phyloP scores from a whole-genome alignment of 139 green algal species.

The Picochlorum sp. region DNA sequence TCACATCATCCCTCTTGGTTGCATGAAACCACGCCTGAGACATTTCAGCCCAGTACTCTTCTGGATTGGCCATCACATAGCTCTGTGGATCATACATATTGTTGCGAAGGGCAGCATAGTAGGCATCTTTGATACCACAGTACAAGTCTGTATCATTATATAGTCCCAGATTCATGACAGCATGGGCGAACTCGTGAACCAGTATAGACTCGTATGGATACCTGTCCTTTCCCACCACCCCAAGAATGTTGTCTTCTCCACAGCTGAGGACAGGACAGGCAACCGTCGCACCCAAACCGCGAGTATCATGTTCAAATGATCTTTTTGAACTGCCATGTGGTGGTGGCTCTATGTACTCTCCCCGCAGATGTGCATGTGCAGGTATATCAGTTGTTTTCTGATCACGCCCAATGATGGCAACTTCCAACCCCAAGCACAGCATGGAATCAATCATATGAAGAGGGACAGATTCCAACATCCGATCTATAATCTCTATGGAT shows the following conservation, averaged over 20 bases:
- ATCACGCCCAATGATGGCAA: conserved; percentile 60
- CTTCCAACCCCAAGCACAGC: conserved; percentile 17
- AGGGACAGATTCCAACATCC: no score
- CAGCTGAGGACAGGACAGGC: conserved; percentile 5
- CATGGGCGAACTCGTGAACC: conserved; percentile 60
- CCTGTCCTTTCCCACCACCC: conserved; percentile 35
- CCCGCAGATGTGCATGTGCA: conserved; percentile 43
- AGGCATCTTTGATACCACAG: conserved; percentile 15
- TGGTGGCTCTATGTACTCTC: no score
- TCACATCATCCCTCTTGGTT: conserved; percentile 60
- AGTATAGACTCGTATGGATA: conserved; percentile 57
- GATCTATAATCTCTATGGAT: no score
- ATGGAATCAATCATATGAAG: no score
- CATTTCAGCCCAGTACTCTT: conserved; percentile 75
- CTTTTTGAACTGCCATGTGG: conserved; percentile 1
- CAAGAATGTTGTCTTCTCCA: conserved; percentile 43
- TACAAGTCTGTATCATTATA: not conserved
- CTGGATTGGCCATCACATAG: conserved; percentile 49
- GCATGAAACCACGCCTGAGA: conserved; percentile 65
- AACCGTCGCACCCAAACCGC: conserved; percentile 54
- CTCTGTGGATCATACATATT: conserved; percentile 4
- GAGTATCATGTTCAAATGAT: conserved; percentile 42
- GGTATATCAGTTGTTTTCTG: conserved; percentile 70
- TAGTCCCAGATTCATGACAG: not conserved
- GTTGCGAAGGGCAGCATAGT: conserved; percentile 5